Evolutionary conservation across 2,329 filamentous ascomycete species (phyloP).

Genomic region (Diplodia mutila): DNA sequence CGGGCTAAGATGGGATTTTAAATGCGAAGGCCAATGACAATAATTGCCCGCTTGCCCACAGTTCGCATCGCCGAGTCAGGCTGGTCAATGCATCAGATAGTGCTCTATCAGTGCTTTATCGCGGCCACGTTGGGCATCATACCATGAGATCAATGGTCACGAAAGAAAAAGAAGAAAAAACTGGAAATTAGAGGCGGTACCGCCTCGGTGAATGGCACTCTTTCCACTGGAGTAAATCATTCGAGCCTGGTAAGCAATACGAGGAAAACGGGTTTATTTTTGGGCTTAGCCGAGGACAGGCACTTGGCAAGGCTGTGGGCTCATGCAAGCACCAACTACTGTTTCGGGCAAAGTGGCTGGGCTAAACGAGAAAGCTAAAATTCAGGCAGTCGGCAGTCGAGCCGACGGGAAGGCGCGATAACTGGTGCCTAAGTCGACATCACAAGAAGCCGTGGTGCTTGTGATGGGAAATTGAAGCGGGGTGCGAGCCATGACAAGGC

Average conservation of each 20-base stretch:
- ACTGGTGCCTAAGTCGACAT: not conserved
- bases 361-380: not conserved
- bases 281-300: not conserved
- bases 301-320: not conserved
- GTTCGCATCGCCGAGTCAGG: not conserved
- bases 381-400: not conserved
- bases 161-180: not conserved
- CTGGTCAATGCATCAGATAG: not conserved
- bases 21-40: not conserved
- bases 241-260: not conserved
- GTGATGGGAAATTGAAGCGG: not conserved
- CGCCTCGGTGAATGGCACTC: not conserved
- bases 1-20: not conserved
- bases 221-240: not conserved
- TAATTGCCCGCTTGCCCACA: not conserved
- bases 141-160: not conserved
- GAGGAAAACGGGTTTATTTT: not conserved
- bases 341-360: not conserved
- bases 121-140: too few relatives aligned
- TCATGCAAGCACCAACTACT: not conserved
- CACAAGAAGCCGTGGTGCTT: not conserved
- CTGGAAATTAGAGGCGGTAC: not conserved
- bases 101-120: not conserved
- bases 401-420: not conserved
- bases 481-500: not conserved